Evolutionary conservation across 2,329 filamentous ascomycete species (phyloP).

Genomic region (Penicillium sp.): DNA sequence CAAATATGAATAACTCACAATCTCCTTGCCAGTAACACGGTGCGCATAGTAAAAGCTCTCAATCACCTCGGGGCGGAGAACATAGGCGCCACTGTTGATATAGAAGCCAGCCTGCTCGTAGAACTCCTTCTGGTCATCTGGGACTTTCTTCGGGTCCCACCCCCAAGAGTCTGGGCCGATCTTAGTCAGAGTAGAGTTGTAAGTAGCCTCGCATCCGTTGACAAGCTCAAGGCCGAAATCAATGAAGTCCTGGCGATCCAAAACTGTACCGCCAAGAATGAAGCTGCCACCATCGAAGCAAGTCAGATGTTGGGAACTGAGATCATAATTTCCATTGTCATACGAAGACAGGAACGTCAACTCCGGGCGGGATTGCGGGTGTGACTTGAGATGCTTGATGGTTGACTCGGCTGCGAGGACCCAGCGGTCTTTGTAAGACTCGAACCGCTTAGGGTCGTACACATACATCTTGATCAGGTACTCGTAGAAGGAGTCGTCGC

Average conservation of each 20-base stretch:
- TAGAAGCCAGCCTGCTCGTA: constrained; percentile 74
- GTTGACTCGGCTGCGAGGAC: constrained; percentile 73
- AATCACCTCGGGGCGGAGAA: constrained; percentile 78
- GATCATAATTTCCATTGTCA: constrained; percentile 37
- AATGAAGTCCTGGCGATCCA: constrained; percentile 68
- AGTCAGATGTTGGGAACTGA: constrained; percentile 60
- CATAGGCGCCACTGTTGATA: constrained; percentile 64
- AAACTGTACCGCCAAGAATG: constrained; percentile 75
- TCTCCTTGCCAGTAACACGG: constrained; percentile 72
- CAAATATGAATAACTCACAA: constrained; percentile 36
- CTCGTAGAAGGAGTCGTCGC: constrained; percentile 82
- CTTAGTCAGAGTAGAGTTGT: constrained; percentile 67
- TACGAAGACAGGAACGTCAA: constrained; percentile 65
- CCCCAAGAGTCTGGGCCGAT: constrained; percentile 77
- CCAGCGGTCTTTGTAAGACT: constrained; percentile 73
- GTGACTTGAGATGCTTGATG: constrained; percentile 71
- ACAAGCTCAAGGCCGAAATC: constrained; percentile 75
- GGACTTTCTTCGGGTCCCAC: constrained; percentile 61
- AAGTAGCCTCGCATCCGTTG: constrained; percentile 74
- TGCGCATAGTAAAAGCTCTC: constrained; percentile 89
- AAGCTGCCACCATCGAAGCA: constrained; percentile 88
- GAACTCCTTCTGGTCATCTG: constrained; percentile 58
- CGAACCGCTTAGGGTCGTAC: constrained; percentile 71
- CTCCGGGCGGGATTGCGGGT: constrained; percentile 68
- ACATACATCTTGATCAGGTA: constrained; percentile 91